Conservation (phyloP, 1,284 basidiomycete genomes). For the Cryptococcus deneoformans region DNA sequence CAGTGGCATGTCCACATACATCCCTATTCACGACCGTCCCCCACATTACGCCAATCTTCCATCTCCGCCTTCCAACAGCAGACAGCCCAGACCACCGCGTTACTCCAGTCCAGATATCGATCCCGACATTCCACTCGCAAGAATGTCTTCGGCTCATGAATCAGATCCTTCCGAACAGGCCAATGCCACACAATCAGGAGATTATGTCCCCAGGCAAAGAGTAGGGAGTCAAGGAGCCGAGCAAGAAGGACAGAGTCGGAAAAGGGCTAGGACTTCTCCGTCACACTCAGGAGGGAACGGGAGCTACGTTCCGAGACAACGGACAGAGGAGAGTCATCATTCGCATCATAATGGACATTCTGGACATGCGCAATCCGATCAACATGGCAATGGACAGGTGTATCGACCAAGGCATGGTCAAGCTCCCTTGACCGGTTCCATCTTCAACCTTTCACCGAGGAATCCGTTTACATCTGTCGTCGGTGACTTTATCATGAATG, state of each 20-base stretch:
- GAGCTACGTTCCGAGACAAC: neutral
- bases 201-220: neutral
- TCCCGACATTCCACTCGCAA: constrained; percentile 10
- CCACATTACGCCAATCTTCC: constrained; percentile 19
- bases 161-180: constrained; percentile 23
- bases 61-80: constrained; percentile 3
- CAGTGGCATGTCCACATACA: constrained; percentile 21
- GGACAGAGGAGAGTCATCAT: neutral
- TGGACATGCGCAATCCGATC: neutral
- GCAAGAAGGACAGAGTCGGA: too few relatives aligned
- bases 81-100: constrained; percentile 14
- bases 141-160: constrained; percentile 17
- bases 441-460: constrained; percentile 86
- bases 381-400: neutral
- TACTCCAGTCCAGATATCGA: constrained; percentile 41
- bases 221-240: too few relatives aligned
- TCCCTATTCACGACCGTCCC: constrained; percentile 34
- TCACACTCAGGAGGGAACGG: constrained; percentile 1
- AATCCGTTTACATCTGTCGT: constrained; percentile 92
- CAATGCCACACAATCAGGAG: constrained; percentile 2
- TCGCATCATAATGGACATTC: neutral
- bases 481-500: constrained; percentile 73
- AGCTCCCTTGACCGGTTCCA: constrained; percentile 65
- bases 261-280: constrained; percentile 47
- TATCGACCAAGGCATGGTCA: neutral